Evolutionary conservation across 805 yeast genomes (phyloP).

Genomic region (Candida boleticola): DNA sequence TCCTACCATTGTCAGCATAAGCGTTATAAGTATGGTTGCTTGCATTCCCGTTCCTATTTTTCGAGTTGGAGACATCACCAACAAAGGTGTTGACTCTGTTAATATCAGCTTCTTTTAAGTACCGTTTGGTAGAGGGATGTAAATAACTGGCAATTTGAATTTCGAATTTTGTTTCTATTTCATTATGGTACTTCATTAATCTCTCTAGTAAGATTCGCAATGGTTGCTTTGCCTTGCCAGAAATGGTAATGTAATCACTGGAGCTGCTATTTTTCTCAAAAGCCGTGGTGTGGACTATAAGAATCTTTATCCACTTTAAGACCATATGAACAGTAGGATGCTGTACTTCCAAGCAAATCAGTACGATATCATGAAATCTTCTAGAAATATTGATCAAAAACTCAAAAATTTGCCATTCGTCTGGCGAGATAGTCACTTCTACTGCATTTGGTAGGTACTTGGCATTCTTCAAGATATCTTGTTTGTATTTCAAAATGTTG

Average conservation of each 20-base stretch:
- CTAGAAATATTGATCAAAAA: constrained; percentile 10
- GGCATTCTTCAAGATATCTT: background rate
- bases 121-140: constrained; percentile 23
- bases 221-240: constrained; percentile 7
- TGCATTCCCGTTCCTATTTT: background rate
- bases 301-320: constrained; percentile 21
- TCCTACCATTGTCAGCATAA: background rate
- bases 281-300: constrained; percentile 15
- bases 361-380: constrained; percentile 13
- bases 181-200: constrained; percentile 11
- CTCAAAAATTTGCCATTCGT: constrained; percentile 15
- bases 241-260: background rate
- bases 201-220: constrained; percentile 7
- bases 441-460: background rate
- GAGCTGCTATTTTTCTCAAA: constrained; percentile 4
- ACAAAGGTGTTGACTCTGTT: constrained; percentile 11
- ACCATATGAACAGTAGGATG: constrained; percentile 17
- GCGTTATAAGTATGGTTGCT: background rate
- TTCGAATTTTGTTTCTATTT: constrained; percentile 13
- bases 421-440: background rate
- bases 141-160: constrained; percentile 16
- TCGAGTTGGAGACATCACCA: background rate
- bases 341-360: constrained; percentile 3
- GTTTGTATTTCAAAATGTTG: background rate
- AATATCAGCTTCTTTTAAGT: constrained; percentile 15